A percentile compares a stretch with the other conserved stretches of the same genome.
These are phyloP conservation scores for Polysphondylium violaceum DNA, from an alignment of 78 protist species.

Conservation along the genomic window DNA sequence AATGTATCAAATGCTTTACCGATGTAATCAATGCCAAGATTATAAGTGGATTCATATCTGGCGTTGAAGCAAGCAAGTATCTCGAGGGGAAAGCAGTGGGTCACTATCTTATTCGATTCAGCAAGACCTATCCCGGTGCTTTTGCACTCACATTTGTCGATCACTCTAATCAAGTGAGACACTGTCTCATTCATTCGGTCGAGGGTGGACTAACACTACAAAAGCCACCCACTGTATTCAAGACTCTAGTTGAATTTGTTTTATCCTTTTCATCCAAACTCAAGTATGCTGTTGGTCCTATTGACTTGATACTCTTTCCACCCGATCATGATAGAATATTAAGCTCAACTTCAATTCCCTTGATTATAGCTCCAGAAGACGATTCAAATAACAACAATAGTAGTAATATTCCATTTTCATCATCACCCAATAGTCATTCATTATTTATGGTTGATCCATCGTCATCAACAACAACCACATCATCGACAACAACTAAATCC, in stretches of 20 bases:
- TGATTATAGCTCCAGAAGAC: background rate
- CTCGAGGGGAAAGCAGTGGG: slow-evolving; percentile 63
- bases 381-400: background rate
- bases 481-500: background rate
- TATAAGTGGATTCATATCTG: slow-evolving; percentile 80
- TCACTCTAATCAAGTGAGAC: slow-evolving; percentile 31
- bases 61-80: slow-evolving; percentile 70
- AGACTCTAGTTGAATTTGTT: slow-evolving; percentile 38
- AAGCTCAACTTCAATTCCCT: background rate
- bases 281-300: slow-evolving; percentile 66
- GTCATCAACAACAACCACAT: background rate
- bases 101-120: slow-evolving; percentile 67
- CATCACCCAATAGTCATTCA: slow-evolving; percentile 38
- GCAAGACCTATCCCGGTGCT: slow-evolving; percentile 82
- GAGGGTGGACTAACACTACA: slow-evolving; percentile 53
- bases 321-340: background rate
- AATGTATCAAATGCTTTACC: background rate
- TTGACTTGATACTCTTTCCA: slow-evolving; percentile 32
- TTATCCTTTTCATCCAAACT: slow-evolving; percentile 33
- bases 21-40: slow-evolving; percentile 50
- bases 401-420: slow-evolving; percentile 12
- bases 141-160: slow-evolving; percentile 85
- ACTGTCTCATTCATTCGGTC: slow-evolving; percentile 69
- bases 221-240: slow-evolving; percentile 76
- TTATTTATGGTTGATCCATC: slow-evolving; percentile 6